These are phyloP conservation scores for Apodospora peruviana DNA, from an alignment of 495 filamentous ascomycete genomes.

Conservation along the genomic window DNA sequence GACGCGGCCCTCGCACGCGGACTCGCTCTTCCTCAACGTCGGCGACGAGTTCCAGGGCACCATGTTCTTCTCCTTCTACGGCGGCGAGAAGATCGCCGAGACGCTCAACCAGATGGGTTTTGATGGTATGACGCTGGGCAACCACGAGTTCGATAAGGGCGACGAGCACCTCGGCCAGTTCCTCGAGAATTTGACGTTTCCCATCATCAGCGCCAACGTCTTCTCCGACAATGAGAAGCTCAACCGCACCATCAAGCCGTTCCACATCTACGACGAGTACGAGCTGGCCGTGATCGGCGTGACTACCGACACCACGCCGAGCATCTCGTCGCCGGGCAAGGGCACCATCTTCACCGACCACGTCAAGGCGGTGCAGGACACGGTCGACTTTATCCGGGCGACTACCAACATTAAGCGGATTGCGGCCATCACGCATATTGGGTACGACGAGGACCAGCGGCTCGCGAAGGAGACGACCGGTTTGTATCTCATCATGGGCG, in stretches of 20 bases:
- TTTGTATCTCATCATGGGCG: conserved; percentile 53
- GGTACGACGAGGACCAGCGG: conserved; percentile 50
- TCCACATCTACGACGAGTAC: conserved; percentile 50
- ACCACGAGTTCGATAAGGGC: conserved; percentile 54
- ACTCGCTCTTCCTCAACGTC: conserved; percentile 50
- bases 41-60: conserved; percentile 60
- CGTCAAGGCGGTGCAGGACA: conserved; percentile 43
- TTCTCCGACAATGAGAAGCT: conserved; percentile 43
- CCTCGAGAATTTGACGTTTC: conserved; percentile 52
- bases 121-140: conserved; percentile 55
- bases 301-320: conserved; percentile 48
- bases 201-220: conserved; percentile 52
- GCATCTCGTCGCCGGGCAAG: conserved; percentile 44
- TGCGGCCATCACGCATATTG: conserved; percentile 54
- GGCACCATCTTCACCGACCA: conserved; percentile 48
- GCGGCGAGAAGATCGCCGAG: conserved; percentile 57
- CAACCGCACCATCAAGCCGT: conserved; percentile 50
- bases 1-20: conserved; percentile 43
- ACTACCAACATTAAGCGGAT: conserved; percentile 48
- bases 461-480: conserved; percentile 46
- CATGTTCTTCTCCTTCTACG: conserved; percentile 53
- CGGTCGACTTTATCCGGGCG: conserved; percentile 45
- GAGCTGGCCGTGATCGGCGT: conserved; percentile 52
- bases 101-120: conserved; percentile 55
- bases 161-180: conserved; percentile 47